Conservation (phyloP, 2,329 filamentous ascomycete genomes). For the Dactylonectria macrodidyma region DNA sequence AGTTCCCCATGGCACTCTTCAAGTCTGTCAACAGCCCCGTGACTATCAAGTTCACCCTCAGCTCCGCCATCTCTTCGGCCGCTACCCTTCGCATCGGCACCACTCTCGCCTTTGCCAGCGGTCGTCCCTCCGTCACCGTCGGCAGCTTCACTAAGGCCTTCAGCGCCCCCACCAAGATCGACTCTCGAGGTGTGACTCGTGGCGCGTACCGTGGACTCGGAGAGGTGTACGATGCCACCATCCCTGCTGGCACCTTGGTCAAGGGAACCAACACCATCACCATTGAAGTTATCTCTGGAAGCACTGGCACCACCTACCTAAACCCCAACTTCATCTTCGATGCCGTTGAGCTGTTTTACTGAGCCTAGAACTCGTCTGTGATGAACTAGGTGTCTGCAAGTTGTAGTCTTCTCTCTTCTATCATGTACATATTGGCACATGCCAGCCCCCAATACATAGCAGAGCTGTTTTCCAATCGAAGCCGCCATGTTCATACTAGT, state of each 20-base stretch:
- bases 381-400: neutral
- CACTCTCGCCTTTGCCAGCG: slow-evolving; percentile 73
- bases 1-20: slow-evolving; percentile 78
- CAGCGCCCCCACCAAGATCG: slow-evolving; percentile 72
- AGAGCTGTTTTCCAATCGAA: slow-evolving; percentile 14
- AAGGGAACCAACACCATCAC: slow-evolving; percentile 75
- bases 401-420: slow-evolving; percentile 9
- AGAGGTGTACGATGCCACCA: slow-evolving; percentile 74
- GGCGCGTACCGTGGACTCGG: slow-evolving; percentile 76
- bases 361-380: slow-evolving; percentile 2
- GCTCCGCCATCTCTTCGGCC: slow-evolving; percentile 62
- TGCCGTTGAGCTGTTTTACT: slow-evolving; percentile 48
- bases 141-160: slow-evolving; percentile 66
- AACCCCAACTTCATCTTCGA: slow-evolving; percentile 67
- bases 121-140: slow-evolving; percentile 69
- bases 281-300: slow-evolving; percentile 72
- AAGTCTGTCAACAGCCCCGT: slow-evolving; percentile 71
- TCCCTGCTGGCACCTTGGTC: slow-evolving; percentile 72
- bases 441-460: slow-evolving; percentile 22
- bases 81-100: slow-evolving; percentile 76
- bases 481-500: neutral
- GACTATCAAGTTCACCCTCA: slow-evolving; percentile 73
- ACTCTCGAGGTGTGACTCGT: slow-evolving; percentile 75
- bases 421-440: slow-evolving; percentile 42
- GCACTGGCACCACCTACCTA: slow-evolving; percentile 67